Base-by-base conservation (phyloP, 495 filamentous ascomycete genomes). In the Rusavskia elegans region DNA sequence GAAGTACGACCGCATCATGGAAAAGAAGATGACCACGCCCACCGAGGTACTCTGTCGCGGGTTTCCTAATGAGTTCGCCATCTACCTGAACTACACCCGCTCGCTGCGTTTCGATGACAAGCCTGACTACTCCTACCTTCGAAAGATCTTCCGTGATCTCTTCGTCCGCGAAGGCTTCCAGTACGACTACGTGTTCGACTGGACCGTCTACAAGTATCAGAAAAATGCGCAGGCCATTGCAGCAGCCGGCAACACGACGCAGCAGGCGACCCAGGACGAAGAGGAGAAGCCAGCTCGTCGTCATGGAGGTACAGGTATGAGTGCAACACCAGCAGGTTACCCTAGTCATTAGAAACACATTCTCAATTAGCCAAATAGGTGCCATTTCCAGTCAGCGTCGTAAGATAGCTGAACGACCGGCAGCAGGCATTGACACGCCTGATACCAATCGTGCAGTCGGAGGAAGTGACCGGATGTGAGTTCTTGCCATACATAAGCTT, bases 151-250 rank as follows among this genome's bases (percentile, higher is more conserved):
- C 85, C 88, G 93, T 51, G 93, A 99, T 68, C 83, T 99, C 46
- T 99, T 99, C 60, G 93, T 99, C 56, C 89, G 93, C 56, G 93
- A 97, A 66, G 92, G 89, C 25, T 99, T 99, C 81, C 93, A 99
- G 71, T 99, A 99, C 64, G 93, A 99, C 68, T 97, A 99, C 60
- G 93, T 99, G 61, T 99, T 99, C 65, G 93, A 99, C 70, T 99
- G 93, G 93, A 99, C 93, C 53, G 93, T 99, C 63, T 97, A 99
- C 79, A 99, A 97, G 78, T 99, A 99, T 75, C 93, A 97, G 77
- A 97, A 97, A 83, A 97, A 97, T 61, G 87, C 88, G 36, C 84
- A 88, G 64, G 86, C 88, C 63, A 88, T 90, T 62, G 83, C 84
- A 48, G 83, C 89, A 59, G 80, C 81, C 49, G 80, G 74, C 55